Evolutionary conservation across 2,329 filamentous ascomycete species (phyloP).

Genomic region (Diaporthe sp.): DNA sequence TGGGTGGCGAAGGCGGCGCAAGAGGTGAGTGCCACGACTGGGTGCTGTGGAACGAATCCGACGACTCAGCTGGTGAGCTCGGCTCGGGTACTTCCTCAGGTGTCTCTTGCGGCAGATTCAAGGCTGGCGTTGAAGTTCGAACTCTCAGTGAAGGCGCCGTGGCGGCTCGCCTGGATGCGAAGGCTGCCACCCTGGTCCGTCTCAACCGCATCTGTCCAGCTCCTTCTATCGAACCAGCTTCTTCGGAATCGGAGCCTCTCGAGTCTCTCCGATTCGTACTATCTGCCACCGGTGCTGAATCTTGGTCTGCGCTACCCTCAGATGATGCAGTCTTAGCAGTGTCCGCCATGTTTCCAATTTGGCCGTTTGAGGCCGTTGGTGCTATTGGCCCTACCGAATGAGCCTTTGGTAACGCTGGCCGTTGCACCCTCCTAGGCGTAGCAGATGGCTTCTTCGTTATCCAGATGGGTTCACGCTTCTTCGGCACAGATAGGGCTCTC

Average conservation of each 20-base stretch:
- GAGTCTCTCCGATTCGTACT: background rate
- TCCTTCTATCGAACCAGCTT: constrained; percentile 35
- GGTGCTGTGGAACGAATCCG: constrained; percentile 69
- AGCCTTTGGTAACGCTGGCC: constrained; percentile 2
- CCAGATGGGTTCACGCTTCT: constrained; percentile 29
- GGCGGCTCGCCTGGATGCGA: constrained; percentile 42
- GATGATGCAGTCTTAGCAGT: background rate
- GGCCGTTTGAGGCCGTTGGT: background rate
- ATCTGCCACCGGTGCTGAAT: background rate
- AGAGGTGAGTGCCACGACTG: constrained; percentile 66
- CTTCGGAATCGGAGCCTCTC: background rate
- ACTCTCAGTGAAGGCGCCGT: constrained; percentile 38
- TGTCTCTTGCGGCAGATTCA: constrained; percentile 52
- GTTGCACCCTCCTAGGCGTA: constrained; percentile 3
- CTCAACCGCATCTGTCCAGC: constrained; percentile 40
- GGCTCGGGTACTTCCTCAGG: constrained; percentile 42
- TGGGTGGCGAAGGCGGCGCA: constrained; percentile 60
- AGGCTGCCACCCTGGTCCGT: constrained; percentile 39
- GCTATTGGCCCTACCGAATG: background rate
- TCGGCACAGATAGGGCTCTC: background rate
- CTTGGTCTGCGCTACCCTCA: background rate
- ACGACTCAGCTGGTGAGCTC: constrained; percentile 60
- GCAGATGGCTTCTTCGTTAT: constrained; percentile 26
- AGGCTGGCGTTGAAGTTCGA: constrained; percentile 52
- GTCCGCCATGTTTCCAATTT: background rate